A percentile compares a stretch with the other conserved stretches of the same genome.
These are phyloP conservation scores for Pistacia integerrima DNA, from an alignment of 345 rosid species.

Conservation along the genomic window DNA sequence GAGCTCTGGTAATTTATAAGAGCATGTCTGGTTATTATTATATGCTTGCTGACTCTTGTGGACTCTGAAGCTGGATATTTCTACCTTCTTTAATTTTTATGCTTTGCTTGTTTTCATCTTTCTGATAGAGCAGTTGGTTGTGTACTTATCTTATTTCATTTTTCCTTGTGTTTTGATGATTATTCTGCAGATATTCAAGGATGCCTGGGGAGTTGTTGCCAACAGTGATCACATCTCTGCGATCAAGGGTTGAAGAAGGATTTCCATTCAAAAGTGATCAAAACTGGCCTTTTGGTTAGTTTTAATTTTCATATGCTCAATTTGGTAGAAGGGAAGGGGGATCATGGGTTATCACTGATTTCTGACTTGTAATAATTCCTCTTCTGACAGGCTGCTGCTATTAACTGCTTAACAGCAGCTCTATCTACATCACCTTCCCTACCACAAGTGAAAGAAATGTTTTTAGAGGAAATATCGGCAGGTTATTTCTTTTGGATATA, in stretches of 20 bases:
- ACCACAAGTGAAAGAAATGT: slow-evolving; percentile 59
- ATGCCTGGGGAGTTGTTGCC: slow-evolving; percentile 84
- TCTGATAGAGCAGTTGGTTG: background rate
- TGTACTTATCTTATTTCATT: slow-evolving; percentile 17
- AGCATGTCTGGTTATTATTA: background rate
- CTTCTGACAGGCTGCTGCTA: slow-evolving; percentile 61
- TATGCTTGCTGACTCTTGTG: background rate
- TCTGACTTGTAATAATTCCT: slow-evolving; percentile 9
- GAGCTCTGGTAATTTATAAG: background rate
- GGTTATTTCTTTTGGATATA: slow-evolving; percentile 36
- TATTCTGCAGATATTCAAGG: slow-evolving; percentile 72
- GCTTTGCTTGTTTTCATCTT: slow-evolving; percentile 16
- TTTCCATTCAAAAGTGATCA: slow-evolving; percentile 66
- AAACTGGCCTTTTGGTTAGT: slow-evolving; percentile 79
- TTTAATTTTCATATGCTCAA: slow-evolving; percentile 16
- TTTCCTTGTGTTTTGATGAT: slow-evolving; percentile 20
- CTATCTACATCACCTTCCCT: slow-evolving; percentile 72
- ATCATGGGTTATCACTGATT: slow-evolving; percentile 9
- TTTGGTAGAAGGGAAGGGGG: slow-evolving; percentile 1
- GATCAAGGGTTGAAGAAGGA: slow-evolving; percentile 56
- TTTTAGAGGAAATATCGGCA: slow-evolving; percentile 57
- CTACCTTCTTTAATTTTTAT: slow-evolving; percentile 8
- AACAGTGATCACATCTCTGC: slow-evolving; percentile 57
- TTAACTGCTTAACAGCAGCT: slow-evolving; percentile 80
- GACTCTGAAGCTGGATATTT: background rate